Evolutionary conservation across 2,329 filamentous ascomycete genomes (phyloP), one percentile per base, ranked within the genome.

Genomic region (Pseudopyrenochaeta lycopersici): DNA sequence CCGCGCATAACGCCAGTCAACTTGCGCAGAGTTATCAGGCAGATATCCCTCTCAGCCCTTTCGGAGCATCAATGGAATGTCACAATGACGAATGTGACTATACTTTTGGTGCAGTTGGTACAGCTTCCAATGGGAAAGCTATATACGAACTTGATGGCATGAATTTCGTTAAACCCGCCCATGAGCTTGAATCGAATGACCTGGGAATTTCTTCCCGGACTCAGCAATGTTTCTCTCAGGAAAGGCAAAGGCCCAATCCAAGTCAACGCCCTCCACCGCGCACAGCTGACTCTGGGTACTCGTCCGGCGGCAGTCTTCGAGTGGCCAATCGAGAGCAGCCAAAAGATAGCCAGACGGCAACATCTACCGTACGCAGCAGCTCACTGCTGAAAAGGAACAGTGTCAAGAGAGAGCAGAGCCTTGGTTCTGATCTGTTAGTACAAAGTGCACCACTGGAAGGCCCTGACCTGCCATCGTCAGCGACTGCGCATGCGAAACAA

Each of bases 271-370:
- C 70, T 14, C 53, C 56, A 23, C 67, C 72, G 27, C 60, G 49
- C 33, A 75, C 75, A 35, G 60, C 68, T 1, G 76, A 78, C 48
- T 78, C 75, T 9, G 76, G 76, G 1, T 78, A 78, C 52, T 77
- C 74, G 2, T 77, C 75, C 44, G 66, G 67, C n/a, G 65, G 62
- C n/a, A 76, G 73, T 58, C 55, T 70, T 31, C 59, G 55, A 11
- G 35, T 50, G 10, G 38, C 29, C 12, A 33, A 56, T 23, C 49
- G 32, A 46, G 40, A 62, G 31, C 45, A 56, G 30, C 49, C 57
- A 49, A 53, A 63, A 50, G 44, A 41, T 40, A 54, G 31, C 33
- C 31, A 39, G 17, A 45, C 54, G 29, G 48, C 43, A 20, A 7
- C 48, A 11, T 52, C 46, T 33, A 42, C 49, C 30, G 49, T 61